Conservation (phyloP, 129 eudicot species). For the Deinandra increscens region DNA sequence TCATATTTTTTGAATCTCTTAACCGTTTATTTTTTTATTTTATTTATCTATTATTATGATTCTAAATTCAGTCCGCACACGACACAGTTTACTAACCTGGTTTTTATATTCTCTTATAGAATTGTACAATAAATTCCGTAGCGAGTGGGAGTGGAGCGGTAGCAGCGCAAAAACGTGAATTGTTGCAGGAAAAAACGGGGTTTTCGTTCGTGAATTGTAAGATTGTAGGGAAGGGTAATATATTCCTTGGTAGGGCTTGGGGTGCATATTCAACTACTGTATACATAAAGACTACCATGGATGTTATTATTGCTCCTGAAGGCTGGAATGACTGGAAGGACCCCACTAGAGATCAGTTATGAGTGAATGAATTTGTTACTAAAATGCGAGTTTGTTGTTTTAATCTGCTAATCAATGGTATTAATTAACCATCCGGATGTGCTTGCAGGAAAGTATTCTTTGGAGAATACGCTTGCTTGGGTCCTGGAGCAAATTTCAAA, state of each 20-base stretch:
- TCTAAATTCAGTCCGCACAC: no score
- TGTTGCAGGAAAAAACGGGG: conserved; percentile 54
- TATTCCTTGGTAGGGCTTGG: conserved; percentile 96
- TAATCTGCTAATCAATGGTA: neutral
- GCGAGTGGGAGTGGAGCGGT: conserved; percentile 55
- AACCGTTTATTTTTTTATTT: no score
- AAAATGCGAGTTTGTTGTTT: neutral
- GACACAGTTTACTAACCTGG: no score
- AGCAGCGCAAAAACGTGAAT: conserved; percentile 69
- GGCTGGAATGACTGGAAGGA: conserved; percentile 96
- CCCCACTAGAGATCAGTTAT: conserved; percentile 60
- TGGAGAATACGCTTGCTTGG: conserved; percentile 65
- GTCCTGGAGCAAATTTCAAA: conserved; percentile 61
- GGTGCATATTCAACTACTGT: conserved; percentile 64
- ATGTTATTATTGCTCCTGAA: conserved; percentile 54
- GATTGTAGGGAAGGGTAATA: conserved; percentile 64
- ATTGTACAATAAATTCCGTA: conserved; percentile 53
- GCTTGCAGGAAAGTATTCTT: conserved; percentile 61
- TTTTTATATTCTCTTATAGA: conserved; percentile 30
- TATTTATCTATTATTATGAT: no score
- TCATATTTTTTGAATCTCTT: no score
- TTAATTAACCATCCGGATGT: neutral
- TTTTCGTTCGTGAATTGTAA: conserved; percentile 72
- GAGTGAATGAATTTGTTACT: neutral
- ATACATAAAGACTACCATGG: conserved; percentile 59